phyloP scores from a whole-genome alignment of 129 eudicot species.

The Deinandra increscens region DNA sequence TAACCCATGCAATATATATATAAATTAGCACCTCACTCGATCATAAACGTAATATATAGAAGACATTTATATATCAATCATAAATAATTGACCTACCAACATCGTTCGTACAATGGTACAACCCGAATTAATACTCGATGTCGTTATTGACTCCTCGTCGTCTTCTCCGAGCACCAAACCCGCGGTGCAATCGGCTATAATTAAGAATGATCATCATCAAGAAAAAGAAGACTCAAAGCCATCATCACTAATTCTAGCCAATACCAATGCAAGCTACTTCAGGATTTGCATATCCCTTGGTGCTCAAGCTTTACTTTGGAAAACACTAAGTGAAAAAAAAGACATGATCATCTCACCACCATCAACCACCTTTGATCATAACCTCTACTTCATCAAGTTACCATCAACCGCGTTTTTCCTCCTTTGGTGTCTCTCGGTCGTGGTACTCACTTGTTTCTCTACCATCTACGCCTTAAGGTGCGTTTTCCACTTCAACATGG shows the following conservation, averaged over 20 bases:
- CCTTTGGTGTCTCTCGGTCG: slow-evolving; percentile 54
- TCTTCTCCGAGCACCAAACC: slow-evolving; percentile 13
- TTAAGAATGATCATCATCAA: slow-evolving; percentile 10
- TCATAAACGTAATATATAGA: background rate
- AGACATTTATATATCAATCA: too few relatives aligned
- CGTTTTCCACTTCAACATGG: slow-evolving; percentile 50
- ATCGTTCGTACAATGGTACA: slow-evolving; percentile 23
- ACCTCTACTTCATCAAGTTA: slow-evolving; percentile 26
- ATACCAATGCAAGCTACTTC: slow-evolving; percentile 72
- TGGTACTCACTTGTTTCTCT: slow-evolving; percentile 40
- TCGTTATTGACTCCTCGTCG: slow-evolving; percentile 26
- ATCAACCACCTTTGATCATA: slow-evolving; percentile 31
- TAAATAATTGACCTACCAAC: background rate
- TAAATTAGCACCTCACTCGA: slow-evolving; percentile 16
- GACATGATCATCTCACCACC: slow-evolving; percentile 21
- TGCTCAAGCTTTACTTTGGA: slow-evolving; percentile 73
- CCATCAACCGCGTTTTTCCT: slow-evolving; percentile 55
- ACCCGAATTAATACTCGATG: slow-evolving; percentile 22
- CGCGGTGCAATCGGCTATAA: background rate
- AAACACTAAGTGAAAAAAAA: slow-evolving; percentile 39
- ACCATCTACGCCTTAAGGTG: slow-evolving; percentile 53
- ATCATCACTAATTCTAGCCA: slow-evolving; percentile 43
- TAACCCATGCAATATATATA: slow-evolving; percentile 15
- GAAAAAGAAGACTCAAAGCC: slow-evolving; percentile 10
- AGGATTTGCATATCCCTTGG: slow-evolving; percentile 60